Evolutionary conservation across 2,329 filamentous ascomycete species (phyloP).

Genomic region (Aspergillus pseudoterreus): DNA sequence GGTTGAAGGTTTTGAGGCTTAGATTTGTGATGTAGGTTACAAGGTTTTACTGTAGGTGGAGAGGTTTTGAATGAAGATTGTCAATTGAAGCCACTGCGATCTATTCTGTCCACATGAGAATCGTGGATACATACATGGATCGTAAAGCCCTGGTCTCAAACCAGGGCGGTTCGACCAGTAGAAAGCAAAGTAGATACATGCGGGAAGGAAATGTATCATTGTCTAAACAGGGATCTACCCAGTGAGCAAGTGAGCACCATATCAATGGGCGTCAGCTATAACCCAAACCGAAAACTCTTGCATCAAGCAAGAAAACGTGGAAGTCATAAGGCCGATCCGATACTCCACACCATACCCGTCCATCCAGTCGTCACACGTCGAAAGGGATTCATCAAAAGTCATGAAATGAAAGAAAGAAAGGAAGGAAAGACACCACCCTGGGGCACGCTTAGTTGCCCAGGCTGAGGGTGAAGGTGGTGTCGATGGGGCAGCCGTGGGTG

Average conservation of each 20-base stretch:
- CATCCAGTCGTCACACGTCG: not conserved
- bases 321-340: not conserved
- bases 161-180: not conserved
- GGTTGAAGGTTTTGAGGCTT: too few relatives aligned
- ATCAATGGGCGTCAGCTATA: not conserved
- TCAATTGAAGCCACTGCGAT: not conserved
- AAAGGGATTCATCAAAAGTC: not conserved
- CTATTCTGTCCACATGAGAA: not conserved
- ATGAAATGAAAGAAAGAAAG: constrained; percentile 2
- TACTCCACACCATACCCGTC: not conserved
- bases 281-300: constrained; percentile 1
- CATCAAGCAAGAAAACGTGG: constrained; percentile 3
- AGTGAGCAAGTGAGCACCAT: not conserved
- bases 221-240: not conserved
- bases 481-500: constrained; percentile 38
- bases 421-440: constrained; percentile 7
- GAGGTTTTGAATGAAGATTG: not conserved
- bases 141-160: not conserved
- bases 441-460: constrained; percentile 23
- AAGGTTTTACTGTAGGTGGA: not conserved
- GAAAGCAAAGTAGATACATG: not conserved
- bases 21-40: too few relatives aligned
- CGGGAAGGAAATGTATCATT: not conserved
- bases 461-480: constrained; percentile 30
- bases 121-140: not conserved